Percentiles rank a stretch among this genome's conserved stretches.
phyloP scores from a whole-genome alignment of 352 stramenopile species.

The Globisporangium perplexum region DNA sequence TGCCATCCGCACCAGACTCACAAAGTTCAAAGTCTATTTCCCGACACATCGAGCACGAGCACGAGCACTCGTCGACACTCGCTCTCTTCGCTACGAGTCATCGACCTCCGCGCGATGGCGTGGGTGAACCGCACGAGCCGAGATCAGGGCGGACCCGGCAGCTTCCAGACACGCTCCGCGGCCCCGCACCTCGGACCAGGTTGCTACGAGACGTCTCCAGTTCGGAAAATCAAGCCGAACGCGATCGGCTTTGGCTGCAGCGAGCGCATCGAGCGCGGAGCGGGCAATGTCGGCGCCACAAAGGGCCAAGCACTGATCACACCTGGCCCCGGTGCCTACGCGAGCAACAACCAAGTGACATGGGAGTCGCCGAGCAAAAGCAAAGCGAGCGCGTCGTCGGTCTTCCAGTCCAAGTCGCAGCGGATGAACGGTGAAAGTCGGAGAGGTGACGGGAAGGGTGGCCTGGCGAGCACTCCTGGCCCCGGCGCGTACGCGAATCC shows the following conservation, averaged over 20 bases:
- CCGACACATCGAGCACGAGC: too few species aligned
- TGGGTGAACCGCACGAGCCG: conserved; percentile 69
- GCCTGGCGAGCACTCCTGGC: conserved; percentile 36
- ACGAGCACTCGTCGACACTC: too few species aligned
- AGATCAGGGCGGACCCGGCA: conserved; percentile 31
- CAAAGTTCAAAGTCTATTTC: too few species aligned
- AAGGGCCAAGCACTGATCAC: conserved; percentile 34
- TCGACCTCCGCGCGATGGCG: conserved; percentile 32
- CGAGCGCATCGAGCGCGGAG: conserved; percentile 39
- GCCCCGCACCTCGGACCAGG: conserved; percentile 44
- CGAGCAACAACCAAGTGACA: conserved; percentile 25
- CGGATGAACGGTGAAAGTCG: conserved; percentile 10
- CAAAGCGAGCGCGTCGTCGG: conserved; percentile 31
- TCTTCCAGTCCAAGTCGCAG: conserved; percentile 52
- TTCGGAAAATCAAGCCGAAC: conserved; percentile 39
- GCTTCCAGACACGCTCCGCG: conserved; percentile 20
- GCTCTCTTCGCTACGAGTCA: too few species aligned
- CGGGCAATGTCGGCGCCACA: conserved; percentile 16
- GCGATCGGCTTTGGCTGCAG: conserved; percentile 50
- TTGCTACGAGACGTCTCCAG: conserved; percentile 48
- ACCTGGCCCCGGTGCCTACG: conserved; percentile 50
- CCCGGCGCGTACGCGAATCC: conserved; percentile 52
- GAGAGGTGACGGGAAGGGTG: conserved; percentile 18
- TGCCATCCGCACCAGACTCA: too few species aligned
- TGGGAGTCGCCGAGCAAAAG: conserved; percentile 58